Percentiles rank a stretch among this genome's conserved stretches.
Conservation (phyloP, 129 eudicot species). For the Escallonia herrerae region DNA sequence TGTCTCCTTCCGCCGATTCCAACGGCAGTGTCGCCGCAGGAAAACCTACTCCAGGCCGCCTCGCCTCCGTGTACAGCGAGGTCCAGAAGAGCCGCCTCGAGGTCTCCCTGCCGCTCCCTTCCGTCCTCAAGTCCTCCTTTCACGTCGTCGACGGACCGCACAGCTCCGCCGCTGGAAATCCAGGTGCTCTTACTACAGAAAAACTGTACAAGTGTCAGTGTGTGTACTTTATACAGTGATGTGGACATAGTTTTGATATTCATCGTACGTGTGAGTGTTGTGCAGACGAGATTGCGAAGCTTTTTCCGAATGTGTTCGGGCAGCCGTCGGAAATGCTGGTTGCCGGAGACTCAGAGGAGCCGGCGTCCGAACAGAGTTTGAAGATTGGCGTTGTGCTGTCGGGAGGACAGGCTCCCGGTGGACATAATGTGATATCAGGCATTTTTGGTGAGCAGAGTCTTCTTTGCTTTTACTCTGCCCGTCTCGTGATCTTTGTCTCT, state of each 20-base stretch:
- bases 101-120: slow-evolving; percentile 56
- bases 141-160: slow-evolving; percentile 65
- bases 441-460: slow-evolving; percentile 50
- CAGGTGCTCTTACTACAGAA: slow-evolving; percentile 35
- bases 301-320: slow-evolving; percentile 66
- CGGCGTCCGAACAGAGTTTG: slow-evolving; percentile 23
- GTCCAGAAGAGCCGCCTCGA: slow-evolving; percentile 59
- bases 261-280: neutral
- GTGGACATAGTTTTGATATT: neutral
- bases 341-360: slow-evolving; percentile 28
- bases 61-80: slow-evolving; percentile 51
- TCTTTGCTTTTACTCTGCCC: neutral
- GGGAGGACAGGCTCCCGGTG: slow-evolving; percentile 99
- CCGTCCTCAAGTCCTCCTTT: slow-evolving; percentile 52
- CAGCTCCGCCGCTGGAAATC: slow-evolving; percentile 78
- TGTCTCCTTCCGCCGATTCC: neutral
- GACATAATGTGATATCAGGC: slow-evolving; percentile 93
- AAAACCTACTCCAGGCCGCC: slow-evolving; percentile 25
- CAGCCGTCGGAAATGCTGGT: slow-evolving; percentile 66
- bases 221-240: no score
- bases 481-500: neutral
- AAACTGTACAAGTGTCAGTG: neutral
- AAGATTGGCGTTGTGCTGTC: slow-evolving; percentile 89
- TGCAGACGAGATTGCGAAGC: slow-evolving; percentile 66
- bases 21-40: slow-evolving; percentile 4